A percentile compares a stretch with the other conserved stretches of the same genome.
Evolutionary conservation across 2,329 filamentous ascomycete genomes (phyloP).

Genomic region (Penicillium hordei): DNA sequence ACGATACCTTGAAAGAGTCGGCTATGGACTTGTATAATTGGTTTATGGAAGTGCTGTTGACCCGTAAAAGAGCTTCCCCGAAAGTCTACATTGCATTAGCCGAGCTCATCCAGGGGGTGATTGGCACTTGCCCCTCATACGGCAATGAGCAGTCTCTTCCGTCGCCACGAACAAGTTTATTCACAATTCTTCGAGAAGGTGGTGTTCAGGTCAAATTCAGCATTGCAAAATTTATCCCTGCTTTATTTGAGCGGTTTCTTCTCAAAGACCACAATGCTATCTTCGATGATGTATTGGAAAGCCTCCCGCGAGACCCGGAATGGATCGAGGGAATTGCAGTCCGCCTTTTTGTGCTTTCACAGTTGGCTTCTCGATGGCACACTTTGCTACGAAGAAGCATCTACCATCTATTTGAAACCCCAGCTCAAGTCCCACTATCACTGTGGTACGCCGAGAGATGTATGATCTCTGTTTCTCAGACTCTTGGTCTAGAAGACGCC

Average conservation of each 20-base stretch:
- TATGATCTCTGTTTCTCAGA: constrained; percentile 63
- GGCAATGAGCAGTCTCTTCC: constrained; percentile 59
- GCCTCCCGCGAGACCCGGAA: constrained; percentile 69
- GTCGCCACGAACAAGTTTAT: constrained; percentile 68
- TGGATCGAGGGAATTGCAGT: constrained; percentile 81
- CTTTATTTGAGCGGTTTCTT: constrained; percentile 78
- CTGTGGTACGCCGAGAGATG: constrained; percentile 71
- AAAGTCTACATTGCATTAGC: constrained; percentile 67
- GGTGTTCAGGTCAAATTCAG: constrained; percentile 72
- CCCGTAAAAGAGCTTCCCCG: constrained; percentile 68
- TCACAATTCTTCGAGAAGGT: constrained; percentile 68
- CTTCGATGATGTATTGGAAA: constrained; percentile 78
- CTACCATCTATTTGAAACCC: constrained; percentile 91
- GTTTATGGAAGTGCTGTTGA: constrained; percentile 67
- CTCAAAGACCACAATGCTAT: constrained; percentile 79
- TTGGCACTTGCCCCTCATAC: constrained; percentile 67
- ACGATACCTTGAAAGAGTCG: constrained; percentile 61
- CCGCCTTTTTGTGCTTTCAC: constrained; percentile 72
- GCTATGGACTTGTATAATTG: constrained; percentile 77
- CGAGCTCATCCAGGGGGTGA: constrained; percentile 66
- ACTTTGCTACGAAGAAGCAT: constrained; percentile 82
- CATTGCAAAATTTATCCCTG: constrained; percentile 67
- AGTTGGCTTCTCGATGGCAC: constrained; percentile 78
- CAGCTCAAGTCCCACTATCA: constrained; percentile 67
- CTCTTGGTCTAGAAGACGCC: constrained; percentile 64